Conservation (phyloP, 768 basidiomycete species). For the Mycena leptocephala region DNA sequence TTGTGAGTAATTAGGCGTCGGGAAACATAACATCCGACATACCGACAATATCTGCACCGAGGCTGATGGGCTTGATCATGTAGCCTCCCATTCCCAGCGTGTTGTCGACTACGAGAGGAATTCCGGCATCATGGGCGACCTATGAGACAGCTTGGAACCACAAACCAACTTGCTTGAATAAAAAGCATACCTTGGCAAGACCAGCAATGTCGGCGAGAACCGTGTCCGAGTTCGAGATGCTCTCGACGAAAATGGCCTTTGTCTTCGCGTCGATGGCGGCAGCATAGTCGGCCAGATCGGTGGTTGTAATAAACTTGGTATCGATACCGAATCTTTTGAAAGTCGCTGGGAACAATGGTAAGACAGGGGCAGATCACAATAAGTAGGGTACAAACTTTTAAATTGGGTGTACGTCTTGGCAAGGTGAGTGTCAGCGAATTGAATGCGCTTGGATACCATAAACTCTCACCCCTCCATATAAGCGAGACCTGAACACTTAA, state of each 20-base stretch:
- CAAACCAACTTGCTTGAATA: background rate
- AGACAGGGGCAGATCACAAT: background rate
- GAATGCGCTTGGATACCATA: background rate
- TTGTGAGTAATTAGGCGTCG: slow-evolving; percentile 41
- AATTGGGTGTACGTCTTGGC: slow-evolving; percentile 75
- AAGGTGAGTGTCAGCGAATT: slow-evolving; percentile 6
- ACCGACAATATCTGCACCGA: slow-evolving; percentile 86
- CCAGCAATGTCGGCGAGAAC: slow-evolving; percentile 69
- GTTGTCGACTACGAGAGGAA: slow-evolving; percentile 79
- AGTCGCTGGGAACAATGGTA: slow-evolving; percentile 53
- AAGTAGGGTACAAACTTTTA: slow-evolving; percentile 59
- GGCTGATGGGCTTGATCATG: slow-evolving; percentile 77
- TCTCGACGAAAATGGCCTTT: slow-evolving; percentile 73
- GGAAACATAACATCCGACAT: slow-evolving; percentile 84
- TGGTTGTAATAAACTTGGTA: slow-evolving; percentile 67
- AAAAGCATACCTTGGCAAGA: slow-evolving; percentile 64
- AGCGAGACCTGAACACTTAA: slow-evolving; percentile 55
- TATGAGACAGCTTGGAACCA: slow-evolving; percentile 35
- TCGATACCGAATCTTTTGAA: slow-evolving; percentile 71
- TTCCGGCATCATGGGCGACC: slow-evolving; percentile 73
- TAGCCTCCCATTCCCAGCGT: slow-evolving; percentile 80
- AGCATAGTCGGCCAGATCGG: slow-evolving; percentile 63
- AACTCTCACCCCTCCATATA: slow-evolving; percentile 74
- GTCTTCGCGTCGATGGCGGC: slow-evolving; percentile 75
- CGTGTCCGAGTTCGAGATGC: slow-evolving; percentile 76